These are phyloP conservation scores for Pseudohalonectria lignicola DNA, from an alignment of 2,329 filamentous ascomycete genomes.

Conservation along the genomic window DNA sequence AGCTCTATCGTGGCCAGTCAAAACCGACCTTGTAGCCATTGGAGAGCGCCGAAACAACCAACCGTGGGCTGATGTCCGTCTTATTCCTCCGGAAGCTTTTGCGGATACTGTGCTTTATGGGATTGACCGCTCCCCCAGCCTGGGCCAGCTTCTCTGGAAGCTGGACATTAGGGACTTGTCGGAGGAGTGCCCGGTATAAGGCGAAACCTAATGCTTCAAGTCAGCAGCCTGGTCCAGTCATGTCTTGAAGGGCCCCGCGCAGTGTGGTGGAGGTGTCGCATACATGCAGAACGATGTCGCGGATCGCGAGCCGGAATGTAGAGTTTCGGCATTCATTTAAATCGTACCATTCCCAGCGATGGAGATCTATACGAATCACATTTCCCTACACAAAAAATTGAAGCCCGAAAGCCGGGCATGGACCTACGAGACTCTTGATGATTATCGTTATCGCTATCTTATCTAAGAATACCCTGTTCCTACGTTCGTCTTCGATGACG, in stretches of 20 bases:
- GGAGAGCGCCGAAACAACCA: slow-evolving; percentile 50
- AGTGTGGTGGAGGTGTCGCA: slow-evolving; percentile 3
- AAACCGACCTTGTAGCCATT: slow-evolving; percentile 53
- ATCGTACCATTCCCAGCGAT: no score
- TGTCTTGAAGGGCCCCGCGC: not conserved
- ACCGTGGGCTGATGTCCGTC: slow-evolving; percentile 43
- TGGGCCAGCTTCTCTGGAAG: slow-evolving; percentile 35
- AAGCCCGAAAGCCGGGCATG: no score
- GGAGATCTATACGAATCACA: no score
- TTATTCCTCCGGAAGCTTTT: slow-evolving; percentile 52
- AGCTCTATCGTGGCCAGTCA: not conserved
- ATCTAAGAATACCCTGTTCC: no score
- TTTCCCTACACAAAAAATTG: no score
- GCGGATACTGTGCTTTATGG: slow-evolving; percentile 46
- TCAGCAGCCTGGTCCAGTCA: no score
- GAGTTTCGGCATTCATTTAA: slow-evolving; percentile 22
- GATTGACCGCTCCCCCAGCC: slow-evolving; percentile 21
- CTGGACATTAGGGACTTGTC: slow-evolving; percentile 39
- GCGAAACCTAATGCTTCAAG: slow-evolving; percentile 43
- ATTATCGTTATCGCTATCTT: no score
- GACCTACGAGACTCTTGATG: no score
- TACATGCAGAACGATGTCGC: slow-evolving; percentile 42
- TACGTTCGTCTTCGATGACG: no score
- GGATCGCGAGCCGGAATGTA: slow-evolving; percentile 38
- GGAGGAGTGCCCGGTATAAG: slow-evolving; percentile 60